These are phyloP conservation scores for Nicotiana tomentosiformis DNA, from an alignment of 257 asterid species.

Conservation along the genomic window DNA sequence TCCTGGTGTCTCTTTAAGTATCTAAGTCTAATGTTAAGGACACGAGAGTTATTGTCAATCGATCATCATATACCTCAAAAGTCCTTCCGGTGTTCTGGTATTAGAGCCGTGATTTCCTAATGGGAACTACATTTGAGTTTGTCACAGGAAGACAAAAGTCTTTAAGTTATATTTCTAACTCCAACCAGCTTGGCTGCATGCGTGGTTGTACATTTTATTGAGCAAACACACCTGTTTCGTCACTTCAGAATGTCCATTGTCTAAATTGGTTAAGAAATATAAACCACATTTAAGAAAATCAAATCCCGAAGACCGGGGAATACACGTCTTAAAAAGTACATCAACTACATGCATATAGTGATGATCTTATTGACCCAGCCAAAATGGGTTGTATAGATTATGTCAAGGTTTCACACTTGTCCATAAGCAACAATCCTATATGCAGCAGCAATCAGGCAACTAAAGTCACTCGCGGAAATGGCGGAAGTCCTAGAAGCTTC, in stretches of 20 bases:
- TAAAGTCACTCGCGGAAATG: background rate
- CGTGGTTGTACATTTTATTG: background rate
- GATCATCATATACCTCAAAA: background rate
- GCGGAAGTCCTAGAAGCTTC: background rate
- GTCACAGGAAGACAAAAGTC: too few relatives aligned
- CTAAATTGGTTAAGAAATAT: background rate
- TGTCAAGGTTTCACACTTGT: background rate
- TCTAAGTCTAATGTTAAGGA: background rate
- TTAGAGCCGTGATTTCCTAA: background rate
- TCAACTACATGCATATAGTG: background rate
- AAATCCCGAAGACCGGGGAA: background rate
- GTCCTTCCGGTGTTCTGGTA: background rate
- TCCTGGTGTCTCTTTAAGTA: background rate
- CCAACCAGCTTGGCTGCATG: background rate
- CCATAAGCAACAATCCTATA: background rate
- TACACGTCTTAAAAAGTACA: background rate
- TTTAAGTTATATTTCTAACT: background rate
- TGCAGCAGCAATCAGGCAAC: background rate
- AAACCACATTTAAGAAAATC: background rate
- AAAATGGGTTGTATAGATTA: background rate
- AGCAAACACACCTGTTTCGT: background rate
- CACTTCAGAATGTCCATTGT: background rate
- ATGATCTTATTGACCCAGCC: background rate
- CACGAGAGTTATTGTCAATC: background rate
- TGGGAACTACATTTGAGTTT: background rate